A percentile compares a stretch with the other conserved stretches of the same genome.
Evolutionary conservation across 2,329 filamentous ascomycete species (phyloP).

Genomic region (Xylariaceae sp.): DNA sequence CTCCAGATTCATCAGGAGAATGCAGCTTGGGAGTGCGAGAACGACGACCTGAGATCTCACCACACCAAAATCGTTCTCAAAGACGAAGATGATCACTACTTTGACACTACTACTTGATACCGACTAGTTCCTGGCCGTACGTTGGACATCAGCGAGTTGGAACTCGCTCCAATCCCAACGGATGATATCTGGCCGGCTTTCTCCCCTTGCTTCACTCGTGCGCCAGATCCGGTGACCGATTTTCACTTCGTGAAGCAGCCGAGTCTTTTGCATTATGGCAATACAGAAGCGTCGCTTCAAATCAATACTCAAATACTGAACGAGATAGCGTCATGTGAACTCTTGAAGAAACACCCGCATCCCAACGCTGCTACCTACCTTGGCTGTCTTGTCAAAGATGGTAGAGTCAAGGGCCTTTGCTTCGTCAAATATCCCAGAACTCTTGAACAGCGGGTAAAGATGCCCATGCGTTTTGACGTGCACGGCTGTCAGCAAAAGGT

Average conservation of each 20-base stretch:
- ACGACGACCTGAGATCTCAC: conserved; percentile 2
- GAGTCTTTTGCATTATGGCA: conserved; percentile 1
- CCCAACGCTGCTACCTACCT: conserved; percentile 10
- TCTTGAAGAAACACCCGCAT: conserved; percentile 8
- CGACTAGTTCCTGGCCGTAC: background rate
- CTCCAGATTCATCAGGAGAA: conserved; percentile 1
- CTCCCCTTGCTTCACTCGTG: conserved; percentile 1
- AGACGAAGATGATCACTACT: conserved; percentile 2
- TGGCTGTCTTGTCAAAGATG: conserved; percentile 4
- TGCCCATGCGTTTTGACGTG: background rate
- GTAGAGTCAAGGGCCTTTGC: conserved; percentile 4
- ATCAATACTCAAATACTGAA: background rate
- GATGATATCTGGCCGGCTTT: conserved; percentile 3
- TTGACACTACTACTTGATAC: conserved; percentile 1
- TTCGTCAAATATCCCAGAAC: conserved; percentile 7
- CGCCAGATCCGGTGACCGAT: conserved; percentile 1
- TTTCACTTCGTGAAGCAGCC: conserved; percentile 1
- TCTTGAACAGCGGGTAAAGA: conserved; percentile 1
- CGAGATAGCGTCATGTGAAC: conserved; percentile 5
- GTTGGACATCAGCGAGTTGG: background rate
- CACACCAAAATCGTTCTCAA: conserved; percentile 4
- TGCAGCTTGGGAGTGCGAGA: background rate
- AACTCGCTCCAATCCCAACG: conserved; percentile 1
- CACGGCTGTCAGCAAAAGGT: conserved; percentile 3
- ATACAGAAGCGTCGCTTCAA: background rate